Conservation (phyloP, 305 asterid genomes). For the Rubia tinctorum region DNA sequence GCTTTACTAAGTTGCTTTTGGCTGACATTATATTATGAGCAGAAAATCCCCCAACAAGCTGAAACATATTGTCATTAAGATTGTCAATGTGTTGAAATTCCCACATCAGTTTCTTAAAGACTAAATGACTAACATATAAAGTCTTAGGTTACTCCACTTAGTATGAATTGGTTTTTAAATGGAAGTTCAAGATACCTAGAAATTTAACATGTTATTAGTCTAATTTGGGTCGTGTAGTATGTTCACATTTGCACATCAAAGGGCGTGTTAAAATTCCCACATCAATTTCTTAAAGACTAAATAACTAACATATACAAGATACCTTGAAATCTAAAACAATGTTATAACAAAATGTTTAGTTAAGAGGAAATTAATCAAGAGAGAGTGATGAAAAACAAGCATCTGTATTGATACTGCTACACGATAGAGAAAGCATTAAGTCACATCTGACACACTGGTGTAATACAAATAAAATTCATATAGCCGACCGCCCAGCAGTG, state of each 20-base stretch:
- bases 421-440: not conserved
- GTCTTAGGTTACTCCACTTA: too few relatives aligned
- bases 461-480: not conserved
- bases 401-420: not conserved
- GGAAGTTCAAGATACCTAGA: too few relatives aligned
- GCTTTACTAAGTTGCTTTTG: conserved; percentile 29
- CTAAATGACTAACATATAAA: too few relatives aligned
- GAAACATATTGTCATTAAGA: not conserved
- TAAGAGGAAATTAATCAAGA: not conserved
- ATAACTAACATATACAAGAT: too few relatives aligned
- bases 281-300: too few relatives aligned
- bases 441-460: not conserved
- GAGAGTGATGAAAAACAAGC: not conserved
- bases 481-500: not conserved
- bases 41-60: conserved; percentile 9
- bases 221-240: too few relatives aligned
- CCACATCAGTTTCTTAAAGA: too few relatives aligned
- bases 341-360: too few relatives aligned
- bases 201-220: too few relatives aligned
- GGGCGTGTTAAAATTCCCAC: not conserved
- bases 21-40: conserved; percentile 10
- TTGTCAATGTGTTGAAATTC: not conserved
- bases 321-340: too few relatives aligned
- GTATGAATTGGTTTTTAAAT: too few relatives aligned
- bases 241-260: too few relatives aligned